These are phyloP conservation scores for Chrysoporthe deuterocubensis DNA, from an alignment of 2,329 filamentous ascomycete species.

Conservation along the genomic window DNA sequence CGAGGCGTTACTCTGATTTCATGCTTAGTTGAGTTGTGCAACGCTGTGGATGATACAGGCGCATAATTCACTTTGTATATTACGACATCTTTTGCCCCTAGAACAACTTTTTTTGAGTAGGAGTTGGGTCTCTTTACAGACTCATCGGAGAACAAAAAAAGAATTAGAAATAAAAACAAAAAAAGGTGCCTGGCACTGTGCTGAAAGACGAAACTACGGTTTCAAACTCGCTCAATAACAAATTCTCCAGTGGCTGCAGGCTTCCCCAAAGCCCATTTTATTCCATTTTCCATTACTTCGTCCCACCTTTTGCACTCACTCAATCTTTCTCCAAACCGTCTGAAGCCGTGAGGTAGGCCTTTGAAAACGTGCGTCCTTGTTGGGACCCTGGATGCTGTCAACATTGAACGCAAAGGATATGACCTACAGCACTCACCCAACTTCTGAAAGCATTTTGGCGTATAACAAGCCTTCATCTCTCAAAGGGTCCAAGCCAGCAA, in stretches of 20 bases:
- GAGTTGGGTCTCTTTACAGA: neutral
- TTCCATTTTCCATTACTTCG: slow-evolving; percentile 46
- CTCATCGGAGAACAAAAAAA: neutral
- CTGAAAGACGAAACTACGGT: no score
- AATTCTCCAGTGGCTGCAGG: neutral
- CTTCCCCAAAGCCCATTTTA: slow-evolving; percentile 43
- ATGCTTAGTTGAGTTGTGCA: neutral
- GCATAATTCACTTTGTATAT: neutral
- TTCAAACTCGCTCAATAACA: no score
- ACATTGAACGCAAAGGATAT: neutral
- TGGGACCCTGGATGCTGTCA: slow-evolving; percentile 44
- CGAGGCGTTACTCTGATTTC: slow-evolving; percentile 32
- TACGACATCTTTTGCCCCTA: no score
- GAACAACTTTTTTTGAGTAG: no score
- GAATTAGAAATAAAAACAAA: no score
- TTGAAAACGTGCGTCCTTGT: slow-evolving; percentile 53
- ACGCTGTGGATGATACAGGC: neutral
- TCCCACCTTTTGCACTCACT: slow-evolving; percentile 48
- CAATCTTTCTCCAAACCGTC: slow-evolving; percentile 44
- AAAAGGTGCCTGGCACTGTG: no score
- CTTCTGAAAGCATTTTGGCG: slow-evolving; percentile 47
- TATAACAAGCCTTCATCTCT: slow-evolving; percentile 55
- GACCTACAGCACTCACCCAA: slow-evolving; percentile 42
- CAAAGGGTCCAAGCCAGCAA: slow-evolving; percentile 52
- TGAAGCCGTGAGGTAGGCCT: slow-evolving; percentile 57